These are phyloP conservation scores for Cyberlindnera japonica DNA, from an alignment of 805 yeast genomes.

Conservation along the genomic window DNA sequence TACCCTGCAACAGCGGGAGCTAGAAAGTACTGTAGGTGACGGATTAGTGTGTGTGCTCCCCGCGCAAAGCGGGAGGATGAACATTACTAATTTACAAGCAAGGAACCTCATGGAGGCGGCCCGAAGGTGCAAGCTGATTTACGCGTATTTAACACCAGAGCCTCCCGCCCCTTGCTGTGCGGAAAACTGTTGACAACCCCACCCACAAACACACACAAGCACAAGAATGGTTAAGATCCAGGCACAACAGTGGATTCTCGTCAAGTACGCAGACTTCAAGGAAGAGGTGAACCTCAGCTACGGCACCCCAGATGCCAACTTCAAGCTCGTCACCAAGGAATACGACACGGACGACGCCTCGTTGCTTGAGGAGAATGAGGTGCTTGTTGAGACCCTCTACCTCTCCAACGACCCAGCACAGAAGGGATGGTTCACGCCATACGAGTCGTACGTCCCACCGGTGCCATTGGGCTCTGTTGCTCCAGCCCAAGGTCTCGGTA, in stretches of 20 bases:
- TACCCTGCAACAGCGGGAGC: too few relatives aligned
- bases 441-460: slow-evolving; percentile 30
- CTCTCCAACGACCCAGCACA: slow-evolving; percentile 62
- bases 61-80: too few relatives aligned
- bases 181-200: not conserved
- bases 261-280: slow-evolving; percentile 26
- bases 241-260: slow-evolving; percentile 32
- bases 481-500: slow-evolving; percentile 49
- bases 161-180: not conserved
- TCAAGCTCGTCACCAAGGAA: slow-evolving; percentile 25
- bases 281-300: slow-evolving; percentile 27
- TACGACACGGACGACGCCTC: slow-evolving; percentile 21
- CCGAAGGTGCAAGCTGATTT: too few relatives aligned
- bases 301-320: slow-evolving; percentile 27
- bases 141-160: not conserved
- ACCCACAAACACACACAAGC: not conserved
- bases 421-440: slow-evolving; percentile 48
- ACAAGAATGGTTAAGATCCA: slow-evolving; percentile 18
- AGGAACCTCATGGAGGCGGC: too few relatives aligned
- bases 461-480: slow-evolving; percentile 42
- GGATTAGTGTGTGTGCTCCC: too few relatives aligned
- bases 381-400: slow-evolving; percentile 43
- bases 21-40: too few relatives aligned
- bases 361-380: slow-evolving; percentile 36
- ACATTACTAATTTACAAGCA: too few relatives aligned